These are phyloP conservation scores for Penicillium coprophilum DNA, from an alignment of 495 filamentous ascomycete genomes.

Conservation along the genomic window DNA sequence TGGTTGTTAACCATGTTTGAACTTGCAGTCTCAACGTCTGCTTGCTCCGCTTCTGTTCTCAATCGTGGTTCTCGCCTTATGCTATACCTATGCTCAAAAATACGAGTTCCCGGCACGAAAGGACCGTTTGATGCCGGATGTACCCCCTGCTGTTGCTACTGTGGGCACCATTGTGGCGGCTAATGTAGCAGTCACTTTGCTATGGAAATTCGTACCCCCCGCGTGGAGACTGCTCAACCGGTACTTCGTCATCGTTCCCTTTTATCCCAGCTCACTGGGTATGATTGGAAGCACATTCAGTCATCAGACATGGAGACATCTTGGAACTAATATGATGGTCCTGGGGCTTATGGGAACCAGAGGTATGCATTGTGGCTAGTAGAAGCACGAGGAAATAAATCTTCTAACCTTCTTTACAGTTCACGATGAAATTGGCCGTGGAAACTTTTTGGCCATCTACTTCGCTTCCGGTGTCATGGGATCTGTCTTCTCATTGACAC, in stretches of 20 bases:
- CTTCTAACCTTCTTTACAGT: slow-evolving; percentile 39
- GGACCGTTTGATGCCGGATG: slow-evolving; percentile 66
- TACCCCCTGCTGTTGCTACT: slow-evolving; percentile 79
- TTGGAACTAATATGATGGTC: slow-evolving; percentile 67
- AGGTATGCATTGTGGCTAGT: slow-evolving; percentile 38
- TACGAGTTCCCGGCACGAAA: slow-evolving; percentile 62
- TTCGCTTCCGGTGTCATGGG: slow-evolving; percentile 65
- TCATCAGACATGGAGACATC: slow-evolving; percentile 68
- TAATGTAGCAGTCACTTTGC: slow-evolving; percentile 60
- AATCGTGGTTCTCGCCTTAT: slow-evolving; percentile 49
- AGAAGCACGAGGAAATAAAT: not conserved
- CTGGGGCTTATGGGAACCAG: slow-evolving; percentile 59
- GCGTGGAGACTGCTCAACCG: slow-evolving; percentile 73
- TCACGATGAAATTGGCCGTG: slow-evolving; percentile 86
- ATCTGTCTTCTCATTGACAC: slow-evolving; percentile 60
- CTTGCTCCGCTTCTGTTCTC: slow-evolving; percentile 62
- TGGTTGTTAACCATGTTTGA: slow-evolving; percentile 6
- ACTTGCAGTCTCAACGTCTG: slow-evolving; percentile 55
- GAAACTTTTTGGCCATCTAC: slow-evolving; percentile 79
- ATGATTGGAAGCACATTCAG: slow-evolving; percentile 75
- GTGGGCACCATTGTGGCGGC: slow-evolving; percentile 61
- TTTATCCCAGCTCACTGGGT: slow-evolving; percentile 61
- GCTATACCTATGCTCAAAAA: slow-evolving; percentile 53
- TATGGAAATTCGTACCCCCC: slow-evolving; percentile 66
- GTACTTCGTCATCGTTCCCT: slow-evolving; percentile 72